Percentiles rank a stretch among this genome's conserved stretches.
These are phyloP conservation scores for Lachancea kluyveri DNA, from an alignment of 805 yeast genomes.

Conservation along the genomic window DNA sequence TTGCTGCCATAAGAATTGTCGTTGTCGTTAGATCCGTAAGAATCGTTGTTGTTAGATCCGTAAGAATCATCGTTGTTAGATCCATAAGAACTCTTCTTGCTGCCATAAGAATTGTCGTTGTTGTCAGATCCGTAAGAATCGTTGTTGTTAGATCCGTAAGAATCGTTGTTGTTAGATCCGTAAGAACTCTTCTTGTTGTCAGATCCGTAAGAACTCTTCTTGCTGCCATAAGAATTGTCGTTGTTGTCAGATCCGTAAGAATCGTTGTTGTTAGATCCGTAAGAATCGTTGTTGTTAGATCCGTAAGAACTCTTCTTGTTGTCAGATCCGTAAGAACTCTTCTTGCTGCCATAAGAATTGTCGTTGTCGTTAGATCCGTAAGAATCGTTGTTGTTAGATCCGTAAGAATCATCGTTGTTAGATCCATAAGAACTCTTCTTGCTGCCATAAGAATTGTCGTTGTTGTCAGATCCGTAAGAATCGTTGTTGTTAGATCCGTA, in stretches of 20 bases:
- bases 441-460: conserved; percentile 13
- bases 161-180: conserved; percentile 16
- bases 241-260: conserved; percentile 22
- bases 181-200: conserved; percentile 16
- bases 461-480: conserved; percentile 24
- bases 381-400: conserved; percentile 13
- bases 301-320: too few relatives aligned
- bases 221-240: conserved; percentile 21
- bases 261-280: conserved; percentile 28
- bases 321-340: not conserved
- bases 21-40: too few relatives aligned
- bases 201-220: conserved; percentile 15
- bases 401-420: conserved; percentile 26
- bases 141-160: conserved; percentile 18
- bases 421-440: not conserved
- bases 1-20: too few relatives aligned
- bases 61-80: too few relatives aligned
- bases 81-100: too few relatives aligned
- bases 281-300: conserved; percentile 26
- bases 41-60: too few relatives aligned
- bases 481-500: conserved; percentile 25
- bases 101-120: too few relatives aligned
- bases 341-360: conserved; percentile 29
- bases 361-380: conserved; percentile 26
- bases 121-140: conserved; percentile 20